Evolutionary conservation across 2,329 filamentous ascomycete genomes (phyloP), one percentile per base, ranked within the genome.

Genomic region (Acephala macrosclerotiorum): DNA sequence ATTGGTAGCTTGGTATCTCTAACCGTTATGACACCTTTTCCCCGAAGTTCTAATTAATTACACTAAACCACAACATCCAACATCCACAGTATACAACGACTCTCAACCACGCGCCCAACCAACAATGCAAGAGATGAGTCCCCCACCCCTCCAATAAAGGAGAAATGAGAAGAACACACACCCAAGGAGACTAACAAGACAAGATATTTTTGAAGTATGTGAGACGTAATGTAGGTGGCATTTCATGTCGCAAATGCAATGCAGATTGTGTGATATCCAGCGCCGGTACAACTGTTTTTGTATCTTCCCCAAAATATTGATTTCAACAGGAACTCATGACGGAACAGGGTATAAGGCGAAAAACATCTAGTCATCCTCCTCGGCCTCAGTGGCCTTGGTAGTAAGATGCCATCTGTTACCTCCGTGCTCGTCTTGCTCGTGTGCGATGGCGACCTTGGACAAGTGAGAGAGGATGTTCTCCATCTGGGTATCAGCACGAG

Each of bases 391-490:
- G 22, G 75, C 72, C 64, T 72, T 73, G 38, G 74, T 68, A 18
- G 67, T 67, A 12, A 76, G 55, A 64, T 72, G 66, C 68, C 68
- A 76, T 53, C 75, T 67, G 60, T 68, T 67, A 35, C 40, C 36
- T 57, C 73, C 81, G 69, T 80, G 74, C 72, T 81, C 82, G 72
- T 86, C 84, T 59, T 74, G 77, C 75, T 87, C 84, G 77, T 89
- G 85, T 79, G 86, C 83, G 71, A 89, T 77, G 40, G 87, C 85
- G 68, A 90, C 80, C 82, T 89, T 89, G 80, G 85, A 86, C 67
- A 90, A 82, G 70, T 87, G 86, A 58, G 83, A 84, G 72, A 90
- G 84, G 78, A 89, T 86, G 79, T 90, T 89, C 83, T 90, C 87
- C 77, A 89, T 85, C 68, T 85, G 80, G 68, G 86, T 88, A 76